phyloP scores from a whole-genome alignment of 179 eudicot genomes.

The Spergularia azorica region DNA sequence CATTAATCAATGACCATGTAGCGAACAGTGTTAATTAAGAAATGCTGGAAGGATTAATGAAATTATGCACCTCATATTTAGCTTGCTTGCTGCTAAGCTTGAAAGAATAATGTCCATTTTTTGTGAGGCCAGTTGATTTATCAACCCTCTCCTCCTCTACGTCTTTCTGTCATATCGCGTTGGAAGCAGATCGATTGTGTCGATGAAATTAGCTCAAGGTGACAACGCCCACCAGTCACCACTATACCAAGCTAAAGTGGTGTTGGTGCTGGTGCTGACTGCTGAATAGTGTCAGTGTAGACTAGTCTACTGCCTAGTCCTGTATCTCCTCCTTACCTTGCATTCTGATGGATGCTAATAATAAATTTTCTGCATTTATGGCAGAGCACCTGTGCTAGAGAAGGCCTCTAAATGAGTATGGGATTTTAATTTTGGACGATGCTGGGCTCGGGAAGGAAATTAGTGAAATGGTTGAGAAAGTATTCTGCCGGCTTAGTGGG shows the following conservation, averaged over 20 bases:
- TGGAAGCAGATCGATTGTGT: too few relatives aligned
- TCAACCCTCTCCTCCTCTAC: too few relatives aligned
- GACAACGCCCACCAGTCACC: neutral
- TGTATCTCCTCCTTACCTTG: neutral
- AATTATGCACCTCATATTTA: too few relatives aligned
- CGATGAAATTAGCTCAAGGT: neutral
- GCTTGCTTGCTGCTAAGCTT: too few relatives aligned
- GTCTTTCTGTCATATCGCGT: too few relatives aligned
- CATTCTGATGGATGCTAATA: neutral
- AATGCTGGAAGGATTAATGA: too few relatives aligned
- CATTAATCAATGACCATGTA: too few relatives aligned
- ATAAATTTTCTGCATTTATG: constrained; percentile 4
- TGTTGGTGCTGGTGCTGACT: neutral
- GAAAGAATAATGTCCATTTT: too few relatives aligned
- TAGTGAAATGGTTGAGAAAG: constrained; percentile 82
- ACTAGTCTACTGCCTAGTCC: neutral
- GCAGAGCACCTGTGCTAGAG: constrained; percentile 90
- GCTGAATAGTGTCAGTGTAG: neutral
- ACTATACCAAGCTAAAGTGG: neutral
- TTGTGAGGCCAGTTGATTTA: too few relatives aligned
- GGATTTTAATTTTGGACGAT: constrained; percentile 79
- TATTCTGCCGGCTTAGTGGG: constrained; percentile 87
- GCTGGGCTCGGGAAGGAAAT: constrained; percentile 83
- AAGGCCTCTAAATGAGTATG: constrained; percentile 94
- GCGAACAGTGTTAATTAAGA: too few relatives aligned